phyloP scores from a whole-genome alignment of 2,329 filamentous ascomycete species.

The Colletotrichum siamense region DNA sequence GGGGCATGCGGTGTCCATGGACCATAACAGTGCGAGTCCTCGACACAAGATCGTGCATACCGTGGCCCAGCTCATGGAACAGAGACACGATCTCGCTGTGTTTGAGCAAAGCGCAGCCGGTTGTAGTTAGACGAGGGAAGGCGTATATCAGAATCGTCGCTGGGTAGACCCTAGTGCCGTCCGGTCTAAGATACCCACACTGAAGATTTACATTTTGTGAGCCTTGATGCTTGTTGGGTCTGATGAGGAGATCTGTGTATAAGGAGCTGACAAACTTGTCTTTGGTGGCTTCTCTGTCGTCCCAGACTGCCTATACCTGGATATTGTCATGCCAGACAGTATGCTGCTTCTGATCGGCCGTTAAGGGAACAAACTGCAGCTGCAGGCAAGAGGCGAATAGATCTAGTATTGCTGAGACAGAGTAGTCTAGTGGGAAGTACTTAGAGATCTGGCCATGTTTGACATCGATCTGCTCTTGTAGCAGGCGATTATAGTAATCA shows the following conservation, averaged over 20 bases:
- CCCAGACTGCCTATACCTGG: neutral
- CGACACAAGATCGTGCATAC: neutral
- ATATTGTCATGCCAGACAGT: neutral
- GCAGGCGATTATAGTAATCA: neutral
- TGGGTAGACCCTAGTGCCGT: accelerated
- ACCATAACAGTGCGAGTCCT: neutral
- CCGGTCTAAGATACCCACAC: neutral
- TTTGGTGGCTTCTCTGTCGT: accelerated
- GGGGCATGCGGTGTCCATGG: neutral
- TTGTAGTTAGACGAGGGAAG: neutral
- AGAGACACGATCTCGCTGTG: neutral
- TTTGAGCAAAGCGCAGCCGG: neutral
- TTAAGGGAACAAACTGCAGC: accelerated
- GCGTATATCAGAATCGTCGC: neutral
- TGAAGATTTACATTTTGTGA: neutral
- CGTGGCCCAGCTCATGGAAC: neutral
- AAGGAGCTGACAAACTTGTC: neutral
- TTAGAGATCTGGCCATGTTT: neutral
- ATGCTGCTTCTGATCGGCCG: accelerated
- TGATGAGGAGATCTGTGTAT: neutral
- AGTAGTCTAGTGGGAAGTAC: neutral
- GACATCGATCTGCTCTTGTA: neutral
- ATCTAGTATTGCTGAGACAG: neutral
- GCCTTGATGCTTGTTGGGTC: neutral
- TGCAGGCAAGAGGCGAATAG: neutral